A percentile compares a stretch with the other conserved stretches of the same genome.
Conservation (phyloP, 352 stramenopile species). For the Globisporangium polare region DNA sequence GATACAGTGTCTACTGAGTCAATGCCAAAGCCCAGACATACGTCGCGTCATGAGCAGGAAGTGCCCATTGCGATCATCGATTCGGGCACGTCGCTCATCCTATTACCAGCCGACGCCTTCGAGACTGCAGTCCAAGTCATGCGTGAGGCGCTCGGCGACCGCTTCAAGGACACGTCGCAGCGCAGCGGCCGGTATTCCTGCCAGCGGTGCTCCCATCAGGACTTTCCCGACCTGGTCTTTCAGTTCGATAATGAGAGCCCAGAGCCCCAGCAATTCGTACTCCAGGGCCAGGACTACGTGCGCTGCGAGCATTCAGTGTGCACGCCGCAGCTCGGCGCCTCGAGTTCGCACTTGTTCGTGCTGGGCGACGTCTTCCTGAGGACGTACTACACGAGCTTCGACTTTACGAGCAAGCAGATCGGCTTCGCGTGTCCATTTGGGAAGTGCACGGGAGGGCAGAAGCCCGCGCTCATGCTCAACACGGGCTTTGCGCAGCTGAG, state of each 20-base stretch:
- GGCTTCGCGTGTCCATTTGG: slow-evolving; percentile 27
- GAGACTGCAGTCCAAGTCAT: slow-evolving; percentile 18
- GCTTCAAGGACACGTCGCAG: slow-evolving; percentile 13
- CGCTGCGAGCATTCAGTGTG: slow-evolving; percentile 28
- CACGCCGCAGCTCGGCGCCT: slow-evolving; percentile 27
- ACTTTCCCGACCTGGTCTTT: slow-evolving; percentile 31
- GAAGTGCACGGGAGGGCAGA: slow-evolving; percentile 4
- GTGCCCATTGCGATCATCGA: slow-evolving; percentile 28
- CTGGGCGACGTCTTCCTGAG: slow-evolving; percentile 36
- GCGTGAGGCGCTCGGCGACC: slow-evolving; percentile 11
- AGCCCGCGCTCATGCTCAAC: slow-evolving; percentile 6
- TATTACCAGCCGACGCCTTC: slow-evolving; percentile 22
- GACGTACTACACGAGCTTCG: slow-evolving; percentile 40
- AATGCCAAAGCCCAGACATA: background rate
- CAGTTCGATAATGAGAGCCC: slow-evolving; percentile 9
- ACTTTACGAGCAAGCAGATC: slow-evolving; percentile 23
- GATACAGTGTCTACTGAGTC: background rate
- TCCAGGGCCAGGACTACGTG: slow-evolving; percentile 37
- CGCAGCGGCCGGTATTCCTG: slow-evolving; percentile 19
- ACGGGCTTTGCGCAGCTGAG: slow-evolving; percentile 8
- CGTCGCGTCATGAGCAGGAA: background rate
- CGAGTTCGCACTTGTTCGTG: slow-evolving; percentile 20
- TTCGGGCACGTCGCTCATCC: slow-evolving; percentile 33
- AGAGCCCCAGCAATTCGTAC: slow-evolving; percentile 16
- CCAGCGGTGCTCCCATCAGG: slow-evolving; percentile 21